Percentiles rank a stretch among this genome's conserved stretches.
phyloP scores from a whole-genome alignment of 345 rosid species.

The Bretschneidera sinensis region DNA sequence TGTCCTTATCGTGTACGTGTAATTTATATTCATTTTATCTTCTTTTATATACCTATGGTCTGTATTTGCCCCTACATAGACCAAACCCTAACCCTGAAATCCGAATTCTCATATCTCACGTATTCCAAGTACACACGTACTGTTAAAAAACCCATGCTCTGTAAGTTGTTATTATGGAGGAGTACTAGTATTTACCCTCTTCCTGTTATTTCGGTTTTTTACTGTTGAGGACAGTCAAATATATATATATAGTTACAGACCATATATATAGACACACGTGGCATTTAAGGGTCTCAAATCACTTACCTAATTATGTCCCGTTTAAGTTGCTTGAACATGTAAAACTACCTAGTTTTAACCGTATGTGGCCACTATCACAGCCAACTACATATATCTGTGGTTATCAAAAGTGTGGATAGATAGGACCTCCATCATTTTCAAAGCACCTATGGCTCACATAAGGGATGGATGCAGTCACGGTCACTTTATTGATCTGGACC shows the following conservation, averaged over 20 bases:
- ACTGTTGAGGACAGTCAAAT: too few relatives aligned
- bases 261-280: neutral
- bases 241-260: too few relatives aligned
- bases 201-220: neutral
- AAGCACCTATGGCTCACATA: neutral
- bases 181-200: neutral
- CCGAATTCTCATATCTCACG: slow-evolving; percentile 9
- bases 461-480: neutral
- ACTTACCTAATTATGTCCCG: slow-evolving; percentile 21
- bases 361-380: neutral
- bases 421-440: slow-evolving; percentile 22
- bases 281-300: slow-evolving; percentile 17
- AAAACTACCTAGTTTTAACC: neutral
- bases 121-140: slow-evolving; percentile 20
- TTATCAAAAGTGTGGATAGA: slow-evolving; percentile 18
- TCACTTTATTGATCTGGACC: slow-evolving; percentile 17
- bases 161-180: neutral
- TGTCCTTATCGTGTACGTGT: slow-evolving; percentile 10
- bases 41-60: neutral
- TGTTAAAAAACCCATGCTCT: neutral
- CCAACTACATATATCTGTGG: neutral
- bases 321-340: slow-evolving; percentile 14
- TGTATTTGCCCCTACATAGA: slow-evolving; percentile 16
- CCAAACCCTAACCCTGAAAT: slow-evolving; percentile 29
- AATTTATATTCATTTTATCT: neutral